Evolutionary conservation across 1,284 basidiomycete species (phyloP), one percentile per base, ranked within the genome.

Genomic region (Trametes versicolor): DNA sequence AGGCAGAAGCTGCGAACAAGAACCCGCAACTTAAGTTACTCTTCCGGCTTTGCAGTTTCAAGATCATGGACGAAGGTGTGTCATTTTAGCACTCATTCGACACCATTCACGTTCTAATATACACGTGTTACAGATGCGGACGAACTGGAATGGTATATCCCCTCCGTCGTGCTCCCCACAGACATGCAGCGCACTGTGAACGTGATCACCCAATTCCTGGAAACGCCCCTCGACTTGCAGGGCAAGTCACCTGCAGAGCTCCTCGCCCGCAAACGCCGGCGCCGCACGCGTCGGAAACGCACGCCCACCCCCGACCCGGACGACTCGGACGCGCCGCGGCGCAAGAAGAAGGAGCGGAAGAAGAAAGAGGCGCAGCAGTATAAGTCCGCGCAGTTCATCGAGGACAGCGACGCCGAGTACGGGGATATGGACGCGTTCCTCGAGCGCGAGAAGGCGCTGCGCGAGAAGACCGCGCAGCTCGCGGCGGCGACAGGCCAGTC

Each of bases 341-440:
- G 82, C 74, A 83, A 80, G 75, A 74, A 80, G 74, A 74, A 74
- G 70, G 79, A 75, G 73, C 80, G 81, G 80, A 87, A 88, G 78
- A 83, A 81, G 72, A 87, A 90, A 73, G 94, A 96, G 76, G 84
- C 88, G 72, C 84, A 89, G 77, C 77, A 82, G 62, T 96, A 92
- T 83, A 96, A 96, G 78, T 92, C 90, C 13, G 95, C 95, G 7
- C 91, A 95, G 75, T 95, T 96, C 75, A 95, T 97, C 74, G 87
- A 91, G 74, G 95, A 97, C 77, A 94, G 92, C 70, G 95, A 97
- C 73, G 92, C 83, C 66, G 93, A 94, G 75, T 86, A 86, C 65
- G 92, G 85, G 21, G 87, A 89, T 70, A 87, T 92, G 76, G 90
- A 92, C 52, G 84, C 81, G 6, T 97, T 97, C 83, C 88, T 95